phyloP scores from a whole-genome alignment of 257 asterid species.

The Nicotiana undulata region DNA sequence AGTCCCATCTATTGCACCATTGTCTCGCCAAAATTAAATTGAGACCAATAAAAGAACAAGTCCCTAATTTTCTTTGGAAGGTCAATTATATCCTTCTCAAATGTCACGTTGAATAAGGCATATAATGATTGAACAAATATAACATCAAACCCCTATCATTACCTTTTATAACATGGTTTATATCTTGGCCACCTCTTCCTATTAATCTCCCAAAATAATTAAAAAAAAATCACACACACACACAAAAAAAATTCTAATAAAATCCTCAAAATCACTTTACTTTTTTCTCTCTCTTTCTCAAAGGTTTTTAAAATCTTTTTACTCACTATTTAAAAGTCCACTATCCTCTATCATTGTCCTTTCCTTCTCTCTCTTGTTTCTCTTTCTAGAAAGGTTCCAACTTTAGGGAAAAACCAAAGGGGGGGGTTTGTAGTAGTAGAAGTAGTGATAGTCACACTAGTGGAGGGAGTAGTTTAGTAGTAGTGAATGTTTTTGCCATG shows the following conservation, averaged over 20 bases:
- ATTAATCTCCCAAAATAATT: conserved; percentile 9
- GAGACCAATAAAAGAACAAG: neutral
- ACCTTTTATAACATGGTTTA: conserved; percentile 29
- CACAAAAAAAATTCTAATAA: conserved; percentile 3
- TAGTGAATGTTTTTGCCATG: conserved; percentile 18
- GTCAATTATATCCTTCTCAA: neutral
- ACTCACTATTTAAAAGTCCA: neutral
- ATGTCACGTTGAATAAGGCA: neutral
- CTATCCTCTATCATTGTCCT: conserved; percentile 9
- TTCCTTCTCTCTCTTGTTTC: conserved; percentile 3
- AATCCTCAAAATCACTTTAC: neutral
- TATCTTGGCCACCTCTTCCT: conserved; percentile 31
- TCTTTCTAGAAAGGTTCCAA: conserved; percentile 4
- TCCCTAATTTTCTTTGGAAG: neutral
- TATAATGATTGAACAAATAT: conserved; percentile 37
- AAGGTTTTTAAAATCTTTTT: neutral
- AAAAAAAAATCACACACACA: neutral
- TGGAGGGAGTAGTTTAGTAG: neutral
- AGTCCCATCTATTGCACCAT: no score
- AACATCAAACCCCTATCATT: conserved; percentile 37
- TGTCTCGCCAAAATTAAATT: neutral
- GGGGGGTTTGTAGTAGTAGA: neutral
- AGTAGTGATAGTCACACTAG: neutral
- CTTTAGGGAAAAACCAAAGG: neutral
- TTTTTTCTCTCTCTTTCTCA: neutral